Evolutionary conservation across 768 basidiomycete species (phyloP).

Genomic region (Brasilioporus rufonigricans): DNA sequence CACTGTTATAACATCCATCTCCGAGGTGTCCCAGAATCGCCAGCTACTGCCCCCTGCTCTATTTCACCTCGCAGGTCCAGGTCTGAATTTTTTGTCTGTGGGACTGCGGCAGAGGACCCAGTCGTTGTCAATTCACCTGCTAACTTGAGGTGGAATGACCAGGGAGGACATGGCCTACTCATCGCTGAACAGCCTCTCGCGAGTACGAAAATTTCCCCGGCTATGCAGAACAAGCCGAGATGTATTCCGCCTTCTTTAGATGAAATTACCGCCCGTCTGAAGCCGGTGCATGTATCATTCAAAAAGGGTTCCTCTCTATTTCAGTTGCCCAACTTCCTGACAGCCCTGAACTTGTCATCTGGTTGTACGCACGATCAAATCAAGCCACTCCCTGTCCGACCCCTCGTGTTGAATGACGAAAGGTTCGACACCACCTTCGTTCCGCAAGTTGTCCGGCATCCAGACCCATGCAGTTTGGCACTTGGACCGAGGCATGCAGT

Average conservation of each 20-base stretch:
- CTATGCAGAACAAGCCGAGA: constrained; percentile 6
- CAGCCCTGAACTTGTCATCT: constrained; percentile 5
- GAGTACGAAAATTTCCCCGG: constrained; percentile 2
- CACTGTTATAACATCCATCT: constrained; percentile 51
- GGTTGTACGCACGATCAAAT: constrained; percentile 21
- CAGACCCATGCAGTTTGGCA: constrained; percentile 39
- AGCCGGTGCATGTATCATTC: constrained; percentile 17
- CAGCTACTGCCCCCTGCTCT: constrained; percentile 64
- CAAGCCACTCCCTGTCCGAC: constrained; percentile 38
- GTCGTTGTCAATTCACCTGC: neutral
- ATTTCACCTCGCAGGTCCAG: constrained; percentile 67
- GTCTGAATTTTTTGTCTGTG: constrained; percentile 61
- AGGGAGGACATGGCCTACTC: constrained; percentile 58
- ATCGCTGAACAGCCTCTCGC: constrained; percentile 22
- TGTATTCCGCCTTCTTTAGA: constrained; percentile 64
- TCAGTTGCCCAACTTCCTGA: constrained; percentile 37
- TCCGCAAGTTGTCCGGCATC: constrained; percentile 27
- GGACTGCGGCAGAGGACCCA: constrained; percentile 35
- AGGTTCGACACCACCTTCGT: constrained; percentile 3
- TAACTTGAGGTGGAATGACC: constrained; percentile 51
- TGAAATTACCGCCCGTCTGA: constrained; percentile 67
- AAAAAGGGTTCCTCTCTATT: constrained; percentile 20
- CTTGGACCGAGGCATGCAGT: constrained; percentile 48
- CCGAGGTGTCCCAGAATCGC: constrained; percentile 71
- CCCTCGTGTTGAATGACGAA: constrained; percentile 16